Conservation (phyloP, 202 grass and related monocot genomes). For the Zoysia matrella region DNA sequence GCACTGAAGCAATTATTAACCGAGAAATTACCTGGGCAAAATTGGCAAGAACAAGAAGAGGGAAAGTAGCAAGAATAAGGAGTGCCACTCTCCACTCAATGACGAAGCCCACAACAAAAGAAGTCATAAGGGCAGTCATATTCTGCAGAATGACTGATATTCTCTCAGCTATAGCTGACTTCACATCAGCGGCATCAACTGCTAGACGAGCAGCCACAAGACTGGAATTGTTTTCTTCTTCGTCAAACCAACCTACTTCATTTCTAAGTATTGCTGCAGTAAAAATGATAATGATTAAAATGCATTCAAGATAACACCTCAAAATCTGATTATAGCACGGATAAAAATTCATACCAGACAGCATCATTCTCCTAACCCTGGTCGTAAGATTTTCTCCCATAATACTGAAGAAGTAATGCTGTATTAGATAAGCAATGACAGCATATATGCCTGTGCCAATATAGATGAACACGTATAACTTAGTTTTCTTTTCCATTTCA, state of each 20-base stretch:
- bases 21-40: conserved; percentile 81
- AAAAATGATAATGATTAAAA: conserved; percentile 19
- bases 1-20: neutral
- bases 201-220: conserved; percentile 89
- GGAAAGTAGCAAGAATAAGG: conserved; percentile 96
- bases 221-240: conserved; percentile 99
- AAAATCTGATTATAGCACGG: conserved; percentile 22
- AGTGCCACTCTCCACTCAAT: conserved; percentile 96
- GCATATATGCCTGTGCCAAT: conserved; percentile 98
- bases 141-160: conserved; percentile 99
- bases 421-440: conserved; percentile 89
- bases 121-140: conserved; percentile 91
- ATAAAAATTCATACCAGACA: conserved; percentile 63
- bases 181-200: conserved; percentile 95
- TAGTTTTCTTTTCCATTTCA: conserved; percentile 94
- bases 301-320: conserved; percentile 14
- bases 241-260: conserved; percentile 98
- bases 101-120: conserved; percentile 92
- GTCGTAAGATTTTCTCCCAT: conserved; percentile 99
- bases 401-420: conserved; percentile 41
- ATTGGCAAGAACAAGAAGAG: conserved; percentile 96
- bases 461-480: conserved; percentile 97
- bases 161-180: conserved; percentile 97
- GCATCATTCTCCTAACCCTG: conserved; percentile 97
- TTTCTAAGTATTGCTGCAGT: conserved; percentile 93